Percentiles rank a stretch among this genome's conserved stretches.
phyloP scores from a whole-genome alignment of 208 protist genomes.

The Strigomonas culicis region DNA sequence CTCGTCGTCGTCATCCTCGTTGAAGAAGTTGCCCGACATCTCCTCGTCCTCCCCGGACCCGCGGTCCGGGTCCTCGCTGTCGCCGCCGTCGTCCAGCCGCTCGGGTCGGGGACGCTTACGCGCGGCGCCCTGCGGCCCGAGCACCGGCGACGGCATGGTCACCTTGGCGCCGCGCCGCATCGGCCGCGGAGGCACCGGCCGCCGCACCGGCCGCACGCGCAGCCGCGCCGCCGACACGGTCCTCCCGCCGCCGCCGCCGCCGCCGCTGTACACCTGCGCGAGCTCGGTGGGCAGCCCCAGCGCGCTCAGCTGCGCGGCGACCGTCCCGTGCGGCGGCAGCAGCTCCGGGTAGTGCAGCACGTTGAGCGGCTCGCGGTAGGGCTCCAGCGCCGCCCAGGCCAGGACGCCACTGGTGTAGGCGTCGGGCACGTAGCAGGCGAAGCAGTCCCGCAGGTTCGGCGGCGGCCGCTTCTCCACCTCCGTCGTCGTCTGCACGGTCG shows the following conservation, averaged over 20 bases:
- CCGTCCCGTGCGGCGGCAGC: slow-evolving; percentile 10
- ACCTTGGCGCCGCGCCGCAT: slow-evolving; percentile 70
- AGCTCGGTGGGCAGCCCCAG: slow-evolving; percentile 40
- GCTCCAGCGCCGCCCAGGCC: not conserved
- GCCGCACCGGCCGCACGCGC: slow-evolving; percentile 35
- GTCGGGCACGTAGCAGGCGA: slow-evolving; percentile 59
- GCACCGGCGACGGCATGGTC: slow-evolving; percentile 4
- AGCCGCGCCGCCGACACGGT: slow-evolving; percentile 29
- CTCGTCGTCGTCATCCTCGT: slow-evolving; percentile 64
- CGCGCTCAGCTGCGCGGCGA: slow-evolving; percentile 14
- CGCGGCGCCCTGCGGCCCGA: slow-evolving; percentile 26
- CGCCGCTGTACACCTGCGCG: slow-evolving; percentile 17
- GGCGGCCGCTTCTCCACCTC: slow-evolving; percentile 22
- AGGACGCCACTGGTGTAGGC: slow-evolving; percentile 7
- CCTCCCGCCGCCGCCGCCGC: not conserved
- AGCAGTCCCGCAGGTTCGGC: slow-evolving; percentile 43
- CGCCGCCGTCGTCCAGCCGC: not conserved
- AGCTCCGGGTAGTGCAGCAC: slow-evolving; percentile 70
- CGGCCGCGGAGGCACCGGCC: slow-evolving; percentile 43
- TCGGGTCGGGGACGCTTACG: not conserved
- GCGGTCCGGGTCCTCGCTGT: slow-evolving; percentile 12
- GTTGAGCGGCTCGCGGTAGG: slow-evolving; percentile 47
- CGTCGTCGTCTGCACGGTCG: not conserved
- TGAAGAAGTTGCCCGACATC: slow-evolving; percentile 30
- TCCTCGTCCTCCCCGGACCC: slow-evolving; percentile 46